phyloP scores from a whole-genome alignment of 441 rosid genomes.

The Kokia cookei region DNA sequence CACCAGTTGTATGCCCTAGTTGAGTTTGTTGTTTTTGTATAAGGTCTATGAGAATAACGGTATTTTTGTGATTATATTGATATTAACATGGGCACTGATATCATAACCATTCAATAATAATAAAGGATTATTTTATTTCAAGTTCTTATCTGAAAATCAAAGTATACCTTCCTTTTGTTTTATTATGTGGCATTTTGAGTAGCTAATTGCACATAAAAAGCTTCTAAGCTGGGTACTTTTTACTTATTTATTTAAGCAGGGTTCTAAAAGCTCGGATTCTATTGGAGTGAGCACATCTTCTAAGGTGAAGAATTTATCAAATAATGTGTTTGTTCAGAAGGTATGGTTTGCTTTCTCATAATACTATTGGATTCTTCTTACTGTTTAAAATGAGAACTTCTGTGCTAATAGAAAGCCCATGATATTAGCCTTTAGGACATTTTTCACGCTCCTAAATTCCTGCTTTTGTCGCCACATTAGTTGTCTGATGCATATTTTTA shows the following conservation, averaged over 20 bases:
- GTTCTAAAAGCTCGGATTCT: constrained; percentile 22
- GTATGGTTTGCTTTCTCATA: constrained; percentile 22
- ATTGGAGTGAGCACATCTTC: constrained; percentile 22
- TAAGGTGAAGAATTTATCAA: constrained; percentile 35
- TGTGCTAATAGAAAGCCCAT: not conserved
- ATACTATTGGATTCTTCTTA: not conserved
- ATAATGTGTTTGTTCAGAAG: constrained; percentile 51
- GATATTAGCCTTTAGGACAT: not conserved
- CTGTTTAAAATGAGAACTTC: not conserved
- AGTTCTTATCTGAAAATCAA: not conserved
- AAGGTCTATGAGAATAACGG: not conserved
- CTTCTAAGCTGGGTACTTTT: not conserved
- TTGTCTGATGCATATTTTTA: not conserved
- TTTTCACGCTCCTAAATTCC: not conserved
- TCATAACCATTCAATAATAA: not conserved
- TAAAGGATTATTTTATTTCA: not conserved
- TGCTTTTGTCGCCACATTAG: not conserved
- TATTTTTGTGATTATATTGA: not conserved
- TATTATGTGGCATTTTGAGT: not conserved
- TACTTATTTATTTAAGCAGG: constrained; percentile 23
- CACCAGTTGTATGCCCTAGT: not conserved
- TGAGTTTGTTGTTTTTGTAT: not conserved
- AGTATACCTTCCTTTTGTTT: not conserved
- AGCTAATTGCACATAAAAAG: not conserved
- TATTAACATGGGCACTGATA: not conserved